Evolutionary conservation across 83 land plant genomes (phyloP), one percentile per base, ranked within the genome.

Genomic region (Picea engelmannii): DNA sequence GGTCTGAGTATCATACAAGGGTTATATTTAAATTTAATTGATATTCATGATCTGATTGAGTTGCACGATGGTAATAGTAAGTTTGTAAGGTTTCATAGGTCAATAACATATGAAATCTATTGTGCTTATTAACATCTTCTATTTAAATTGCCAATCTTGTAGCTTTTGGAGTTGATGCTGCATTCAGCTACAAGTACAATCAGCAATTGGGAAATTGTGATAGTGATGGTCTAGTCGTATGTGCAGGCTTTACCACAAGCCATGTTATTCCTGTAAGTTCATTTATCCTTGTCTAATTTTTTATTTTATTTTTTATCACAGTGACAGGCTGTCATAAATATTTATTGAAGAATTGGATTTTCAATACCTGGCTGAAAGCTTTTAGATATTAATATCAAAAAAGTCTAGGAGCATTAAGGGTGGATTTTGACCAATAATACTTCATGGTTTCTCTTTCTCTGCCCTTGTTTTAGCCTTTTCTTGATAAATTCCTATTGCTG

Each of bases 141-240:
- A 31, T 80, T 52, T 20, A 55, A 42, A 20, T n/a, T 75, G 58
- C 35, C 38, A 7, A 9, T 44, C 38, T 59, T 78, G 63, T 93
- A 97, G 99, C 97, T 59, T 96, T 95, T 91, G 99, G 99, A 75
- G 88, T 92, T 21, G 99, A 97, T 89, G 93, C 92, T 68, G 94
- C 90, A 70, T 97, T 97, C 80, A 93, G 98, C 83, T 97, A 97
- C 83, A 87, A 82, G 52, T 90, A 90, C 68, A 97, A 97, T 76
- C 91, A 92, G 74, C 88, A 81, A 74, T 83, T 85, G 81, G 98
- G 97, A 62, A 74, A 86, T 20, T 97, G 98, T 84, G 82, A 86
- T 47, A 80, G 82, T 69, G 92, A 95, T 87, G 99, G 99, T 63
- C 83, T 97, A 35, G 91, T 92, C 49, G 76, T 95, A 55, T 88